Percentiles rank a stretch among this genome's conserved stretches.
Conservation (phyloP, 805 yeast species). For the Barnettozyma siamensis region DNA sequence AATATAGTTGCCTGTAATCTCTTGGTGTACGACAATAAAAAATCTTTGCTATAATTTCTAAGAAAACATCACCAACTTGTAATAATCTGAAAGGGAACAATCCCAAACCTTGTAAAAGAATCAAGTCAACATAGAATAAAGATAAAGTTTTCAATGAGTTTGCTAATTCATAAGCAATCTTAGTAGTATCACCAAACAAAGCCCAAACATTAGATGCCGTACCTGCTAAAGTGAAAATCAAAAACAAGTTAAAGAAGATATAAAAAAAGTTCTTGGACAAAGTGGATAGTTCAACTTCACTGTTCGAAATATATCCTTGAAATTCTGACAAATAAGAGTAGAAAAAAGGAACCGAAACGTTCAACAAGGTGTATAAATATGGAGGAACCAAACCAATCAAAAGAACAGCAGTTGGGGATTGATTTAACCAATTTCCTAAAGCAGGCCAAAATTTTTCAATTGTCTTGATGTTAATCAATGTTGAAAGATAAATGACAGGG, state of each 20-base stretch:
- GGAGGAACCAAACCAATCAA: constrained; percentile 91
- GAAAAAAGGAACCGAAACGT: constrained; percentile 76
- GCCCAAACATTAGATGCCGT: constrained; percentile 81
- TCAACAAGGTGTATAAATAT: constrained; percentile 80
- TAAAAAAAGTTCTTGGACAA: constrained; percentile 92
- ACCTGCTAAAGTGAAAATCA: constrained; percentile 91
- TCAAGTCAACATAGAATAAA: constrained; percentile 83
- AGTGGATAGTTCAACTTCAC: constrained; percentile 89
- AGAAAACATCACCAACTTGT: constrained; percentile 68
- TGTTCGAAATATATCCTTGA: constrained; percentile 90
- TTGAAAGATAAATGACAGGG: constrained; percentile 82
- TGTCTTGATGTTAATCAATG: constrained; percentile 71
- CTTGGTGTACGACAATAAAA: constrained; percentile 71
- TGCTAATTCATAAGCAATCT: constrained; percentile 83
- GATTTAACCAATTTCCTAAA: constrained; percentile 60
- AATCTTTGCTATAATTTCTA: constrained; percentile 59
- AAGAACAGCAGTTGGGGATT: constrained; percentile 62
- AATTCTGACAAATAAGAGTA: constrained; percentile 55
- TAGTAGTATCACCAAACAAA: constrained; percentile 80
- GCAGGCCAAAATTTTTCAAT: constrained; percentile 81
- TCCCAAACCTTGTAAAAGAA: constrained; percentile 77
- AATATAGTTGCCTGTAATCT: constrained; percentile 64
- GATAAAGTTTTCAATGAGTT: constrained; percentile 74
- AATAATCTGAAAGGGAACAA: constrained; percentile 83
- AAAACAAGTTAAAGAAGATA: constrained; percentile 86